These are phyloP conservation scores for Paraconiothyrium sp. DNA, from an alignment of 2,329 filamentous ascomycete species.

Conservation along the genomic window DNA sequence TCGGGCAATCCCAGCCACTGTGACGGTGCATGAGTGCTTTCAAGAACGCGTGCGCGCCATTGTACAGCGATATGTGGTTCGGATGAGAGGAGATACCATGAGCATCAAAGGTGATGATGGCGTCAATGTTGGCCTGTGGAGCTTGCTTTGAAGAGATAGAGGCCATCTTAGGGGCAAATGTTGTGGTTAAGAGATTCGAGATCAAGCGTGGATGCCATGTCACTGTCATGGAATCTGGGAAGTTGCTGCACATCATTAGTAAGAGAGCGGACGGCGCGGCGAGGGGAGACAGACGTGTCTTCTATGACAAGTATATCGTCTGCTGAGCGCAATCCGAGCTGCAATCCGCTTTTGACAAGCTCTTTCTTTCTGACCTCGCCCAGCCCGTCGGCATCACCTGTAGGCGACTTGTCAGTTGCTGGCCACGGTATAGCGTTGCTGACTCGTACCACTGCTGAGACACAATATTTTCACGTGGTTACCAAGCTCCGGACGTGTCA, in stretches of 20 bases:
- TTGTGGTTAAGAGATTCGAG: slow-evolving; percentile 72
- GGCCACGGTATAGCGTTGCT: neutral
- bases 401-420: neutral
- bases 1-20: slow-evolving; percentile 73
- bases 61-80: slow-evolving; percentile 90
- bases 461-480: slow-evolving; percentile 97
- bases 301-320: slow-evolving; percentile 89
- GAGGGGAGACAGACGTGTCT: slow-evolving; percentile 63
- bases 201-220: slow-evolving; percentile 79
- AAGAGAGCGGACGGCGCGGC: slow-evolving; percentile 15
- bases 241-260: slow-evolving; percentile 61
- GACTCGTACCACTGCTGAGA: slow-evolving; percentile 76
- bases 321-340: slow-evolving; percentile 76
- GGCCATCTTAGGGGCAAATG: slow-evolving; percentile 75
- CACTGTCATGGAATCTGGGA: slow-evolving; percentile 88
- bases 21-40: slow-evolving; percentile 70
- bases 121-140: slow-evolving; percentile 72
- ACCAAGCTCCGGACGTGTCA: slow-evolving; percentile 79
- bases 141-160: slow-evolving; percentile 52
- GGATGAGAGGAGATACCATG: slow-evolving; percentile 85
- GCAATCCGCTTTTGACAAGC: slow-evolving; percentile 79
- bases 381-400: slow-evolving; percentile 85
- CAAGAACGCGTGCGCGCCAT: slow-evolving; percentile 80
- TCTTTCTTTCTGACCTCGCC: slow-evolving; percentile 85
- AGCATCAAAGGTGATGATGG: slow-evolving; percentile 90